phyloP scores from a whole-genome alignment of 805 yeast species.

The Ogataea polymorpha region DNA sequence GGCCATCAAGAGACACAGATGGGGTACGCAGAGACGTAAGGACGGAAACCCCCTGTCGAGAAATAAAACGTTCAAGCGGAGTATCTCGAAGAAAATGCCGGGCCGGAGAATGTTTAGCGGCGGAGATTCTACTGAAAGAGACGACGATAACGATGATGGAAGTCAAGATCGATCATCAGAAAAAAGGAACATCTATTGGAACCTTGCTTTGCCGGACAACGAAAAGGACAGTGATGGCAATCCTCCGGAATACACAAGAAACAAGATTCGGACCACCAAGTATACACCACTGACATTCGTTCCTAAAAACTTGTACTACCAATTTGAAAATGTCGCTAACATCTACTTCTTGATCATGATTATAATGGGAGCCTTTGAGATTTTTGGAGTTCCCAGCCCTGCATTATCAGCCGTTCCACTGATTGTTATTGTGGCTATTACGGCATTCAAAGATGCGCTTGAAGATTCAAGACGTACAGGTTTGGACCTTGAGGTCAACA shows the following conservation, averaged over 20 bases:
- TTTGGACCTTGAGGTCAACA: slow-evolving; percentile 71
- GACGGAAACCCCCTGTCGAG: slow-evolving; percentile 64
- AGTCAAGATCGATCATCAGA: slow-evolving; percentile 27
- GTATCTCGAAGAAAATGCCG: slow-evolving; percentile 16
- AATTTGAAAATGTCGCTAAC: slow-evolving; percentile 88
- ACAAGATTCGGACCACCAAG: slow-evolving; percentile 92
- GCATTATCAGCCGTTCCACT: slow-evolving; percentile 73
- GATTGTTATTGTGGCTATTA: slow-evolving; percentile 69
- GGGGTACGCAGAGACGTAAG: slow-evolving; percentile 86
- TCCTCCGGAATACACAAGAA: slow-evolving; percentile 66
- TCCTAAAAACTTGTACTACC: slow-evolving; percentile 78
- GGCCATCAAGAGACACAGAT: slow-evolving; percentile 70
- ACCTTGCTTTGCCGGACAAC: slow-evolving; percentile 57
- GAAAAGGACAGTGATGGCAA: slow-evolving; percentile 55
- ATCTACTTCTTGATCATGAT: slow-evolving; percentile 77
- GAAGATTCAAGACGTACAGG: slow-evolving; percentile 77
- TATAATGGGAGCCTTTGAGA: slow-evolving; percentile 73
- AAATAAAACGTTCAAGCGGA: slow-evolving; percentile 48
- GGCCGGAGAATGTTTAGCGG: slow-evolving; percentile 24
- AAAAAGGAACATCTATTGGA: slow-evolving; percentile 53
- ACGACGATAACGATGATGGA: slow-evolving; percentile 35
- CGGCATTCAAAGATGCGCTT: slow-evolving; percentile 76
- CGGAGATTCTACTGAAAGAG: slow-evolving; percentile 16
- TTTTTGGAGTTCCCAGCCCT: slow-evolving; percentile 81
- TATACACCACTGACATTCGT: slow-evolving; percentile 87